These are phyloP conservation scores for Earliella scabrosa DNA, from an alignment of 1,284 basidiomycete species.

Conservation along the genomic window DNA sequence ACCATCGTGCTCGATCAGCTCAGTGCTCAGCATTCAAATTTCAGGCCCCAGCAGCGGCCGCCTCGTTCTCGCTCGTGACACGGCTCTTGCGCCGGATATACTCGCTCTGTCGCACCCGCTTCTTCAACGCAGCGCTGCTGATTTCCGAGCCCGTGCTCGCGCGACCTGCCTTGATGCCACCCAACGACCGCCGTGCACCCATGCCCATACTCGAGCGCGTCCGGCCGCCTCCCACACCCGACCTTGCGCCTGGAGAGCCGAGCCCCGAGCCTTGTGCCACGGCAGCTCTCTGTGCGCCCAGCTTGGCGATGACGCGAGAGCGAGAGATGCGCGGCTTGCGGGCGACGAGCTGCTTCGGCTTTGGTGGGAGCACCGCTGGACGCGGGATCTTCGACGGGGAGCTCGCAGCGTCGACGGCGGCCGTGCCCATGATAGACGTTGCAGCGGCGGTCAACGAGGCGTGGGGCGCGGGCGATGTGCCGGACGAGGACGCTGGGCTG, in stretches of 20 bases:
- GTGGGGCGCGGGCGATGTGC: slow-evolving; percentile 39
- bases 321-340: slow-evolving; percentile 78
- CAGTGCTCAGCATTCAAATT: no score
- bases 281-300: slow-evolving; percentile 70
- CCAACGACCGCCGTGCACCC: slow-evolving; percentile 52
- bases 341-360: slow-evolving; percentile 47
- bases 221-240: slow-evolving; percentile 17
- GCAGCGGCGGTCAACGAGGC: slow-evolving; percentile 39
- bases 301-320: slow-evolving; percentile 73
- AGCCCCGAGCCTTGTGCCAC: slow-evolving; percentile 23
- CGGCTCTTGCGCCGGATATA: slow-evolving; percentile 43
- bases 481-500: slow-evolving; percentile 42
- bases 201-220: slow-evolving; percentile 63
- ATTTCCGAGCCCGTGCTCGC: slow-evolving; percentile 40
- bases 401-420: slow-evolving; percentile 6
- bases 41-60: not conserved
- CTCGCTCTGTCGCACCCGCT: slow-evolving; percentile 70
- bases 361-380: slow-evolving; percentile 29
- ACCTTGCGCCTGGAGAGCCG: not conserved
- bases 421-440: slow-evolving; percentile 27
- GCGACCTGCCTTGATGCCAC: slow-evolving; percentile 43
- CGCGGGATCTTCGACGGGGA: slow-evolving; percentile 25
- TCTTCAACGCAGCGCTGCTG: slow-evolving; percentile 67
- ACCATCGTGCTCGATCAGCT: no score
- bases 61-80: slow-evolving; percentile 18